Percentiles rank a stretch among this genome's conserved stretches.
Conservation (phyloP, 768 basidiomycete species). For the Russula vinacea region DNA sequence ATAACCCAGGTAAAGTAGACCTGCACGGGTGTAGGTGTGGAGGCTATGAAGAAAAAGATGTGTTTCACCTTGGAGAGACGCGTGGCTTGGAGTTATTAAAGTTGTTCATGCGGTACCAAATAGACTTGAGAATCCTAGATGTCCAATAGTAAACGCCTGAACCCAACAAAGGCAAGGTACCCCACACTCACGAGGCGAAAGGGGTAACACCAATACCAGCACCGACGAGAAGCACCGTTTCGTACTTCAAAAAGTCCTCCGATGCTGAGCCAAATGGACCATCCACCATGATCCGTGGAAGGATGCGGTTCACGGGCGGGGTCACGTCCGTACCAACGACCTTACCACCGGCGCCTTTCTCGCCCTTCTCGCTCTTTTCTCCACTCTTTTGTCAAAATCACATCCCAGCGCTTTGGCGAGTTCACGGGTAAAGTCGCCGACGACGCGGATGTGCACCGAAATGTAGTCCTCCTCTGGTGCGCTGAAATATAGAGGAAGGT, state of each 20-base stretch:
- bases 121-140: constrained; percentile 74
- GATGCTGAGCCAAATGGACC: constrained; percentile 92
- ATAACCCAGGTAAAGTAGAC: constrained; percentile 96
- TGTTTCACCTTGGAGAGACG: constrained; percentile 72
- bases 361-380: constrained; percentile 41
- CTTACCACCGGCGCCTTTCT: constrained; percentile 46
- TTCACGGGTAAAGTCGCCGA: constrained; percentile 87
- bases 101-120: constrained; percentile 97
- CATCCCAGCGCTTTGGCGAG: constrained; percentile 82
- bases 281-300: constrained; percentile 94
- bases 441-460: constrained; percentile 87
- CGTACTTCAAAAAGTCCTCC: constrained; percentile 88
- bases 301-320: constrained; percentile 62
- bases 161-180: constrained; percentile 30
- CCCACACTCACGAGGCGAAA: constrained; percentile 76
- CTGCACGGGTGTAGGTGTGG: constrained; percentile 27
- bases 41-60: not conserved
- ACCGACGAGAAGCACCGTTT: constrained; percentile 84
- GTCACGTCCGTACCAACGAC: constrained; percentile 56
- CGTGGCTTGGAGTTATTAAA: constrained; percentile 71
- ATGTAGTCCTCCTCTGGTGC: constrained; percentile 96
- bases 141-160: not conserved
- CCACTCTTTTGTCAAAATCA: constrained; percentile 61
- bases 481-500: constrained; percentile 40
- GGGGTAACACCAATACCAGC: constrained; percentile 97